A percentile compares a stretch with the other conserved stretches of the same genome.
Evolutionary conservation across 2,329 filamentous ascomycete species (phyloP).

Genomic region (Paecilomyces sp.): DNA sequence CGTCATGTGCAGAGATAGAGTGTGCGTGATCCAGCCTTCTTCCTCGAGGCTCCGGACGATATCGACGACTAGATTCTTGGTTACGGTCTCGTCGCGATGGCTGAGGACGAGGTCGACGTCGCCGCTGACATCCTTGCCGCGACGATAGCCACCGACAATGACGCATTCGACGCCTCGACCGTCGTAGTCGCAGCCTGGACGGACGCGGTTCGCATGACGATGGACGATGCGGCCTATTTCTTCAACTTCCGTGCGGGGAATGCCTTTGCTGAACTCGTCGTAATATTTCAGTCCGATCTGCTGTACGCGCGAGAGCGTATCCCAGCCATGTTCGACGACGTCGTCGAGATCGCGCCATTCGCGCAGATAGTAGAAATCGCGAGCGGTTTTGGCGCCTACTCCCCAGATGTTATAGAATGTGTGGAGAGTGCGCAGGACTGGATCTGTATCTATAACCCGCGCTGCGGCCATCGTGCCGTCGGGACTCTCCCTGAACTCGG

Average conservation of each 20-base stretch:
- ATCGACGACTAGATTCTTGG: constrained; percentile 62
- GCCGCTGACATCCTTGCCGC: constrained; percentile 65
- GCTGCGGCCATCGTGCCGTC: constrained; percentile 58
- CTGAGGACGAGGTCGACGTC: constrained; percentile 84
- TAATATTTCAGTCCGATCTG: constrained; percentile 94
- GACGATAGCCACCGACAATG: constrained; percentile 74
- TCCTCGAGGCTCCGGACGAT: constrained; percentile 65
- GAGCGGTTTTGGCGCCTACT: constrained; percentile 74
- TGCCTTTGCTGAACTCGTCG: constrained; percentile 68
- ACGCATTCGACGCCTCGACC: constrained; percentile 47
- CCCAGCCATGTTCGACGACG: constrained; percentile 76
- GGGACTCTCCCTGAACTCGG: constrained; percentile 59
- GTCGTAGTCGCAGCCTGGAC: constrained; percentile 36
- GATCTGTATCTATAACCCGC: constrained; percentile 56
- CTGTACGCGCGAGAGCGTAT: constrained; percentile 65
- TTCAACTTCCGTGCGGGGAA: constrained; percentile 68
- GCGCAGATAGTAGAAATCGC: constrained; percentile 68
- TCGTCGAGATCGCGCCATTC: constrained; percentile 82
- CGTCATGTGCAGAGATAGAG: constrained; percentile 61
- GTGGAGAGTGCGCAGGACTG: constrained; percentile 56
- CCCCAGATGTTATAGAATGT: constrained; percentile 85
- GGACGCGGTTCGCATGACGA: constrained; percentile 58
- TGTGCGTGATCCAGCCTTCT: constrained; percentile 70
- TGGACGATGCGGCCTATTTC: constrained; percentile 58
- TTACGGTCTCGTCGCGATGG: constrained; percentile 64